Conservation (phyloP, 768 basidiomycete species). For the Scleroderma citrinum region DNA sequence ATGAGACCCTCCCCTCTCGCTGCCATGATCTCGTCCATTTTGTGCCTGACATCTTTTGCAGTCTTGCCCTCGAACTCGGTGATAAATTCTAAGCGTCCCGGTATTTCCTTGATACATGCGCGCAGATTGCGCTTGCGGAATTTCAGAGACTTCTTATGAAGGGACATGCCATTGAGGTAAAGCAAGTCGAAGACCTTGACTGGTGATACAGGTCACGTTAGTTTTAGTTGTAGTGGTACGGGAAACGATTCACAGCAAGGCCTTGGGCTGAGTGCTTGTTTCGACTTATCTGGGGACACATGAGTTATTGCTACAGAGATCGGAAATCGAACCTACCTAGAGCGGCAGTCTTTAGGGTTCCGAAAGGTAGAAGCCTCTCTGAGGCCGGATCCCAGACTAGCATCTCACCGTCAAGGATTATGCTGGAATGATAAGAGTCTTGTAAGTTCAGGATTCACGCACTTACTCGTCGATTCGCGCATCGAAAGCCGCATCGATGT, state of each 20-base stretch:
- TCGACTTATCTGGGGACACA: conserved; percentile 52
- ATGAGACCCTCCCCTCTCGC: conserved; percentile 89
- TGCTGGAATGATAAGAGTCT: conserved; percentile 39
- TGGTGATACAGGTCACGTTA: conserved; percentile 25
- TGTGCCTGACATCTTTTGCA: conserved; percentile 71
- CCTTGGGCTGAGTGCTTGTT: conserved; percentile 65
- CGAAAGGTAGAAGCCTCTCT: conserved; percentile 86
- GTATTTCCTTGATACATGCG: conserved; percentile 58
- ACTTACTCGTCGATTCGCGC: conserved; percentile 74
- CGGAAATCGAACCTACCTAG: conserved; percentile 44
- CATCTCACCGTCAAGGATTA: conserved; percentile 98
- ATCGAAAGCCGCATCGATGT: conserved; percentile 73
- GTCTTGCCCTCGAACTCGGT: conserved; percentile 68
- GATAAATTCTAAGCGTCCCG: conserved; percentile 78
- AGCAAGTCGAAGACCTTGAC: conserved; percentile 97
- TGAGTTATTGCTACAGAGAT: background rate
- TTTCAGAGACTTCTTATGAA: conserved; percentile 63
- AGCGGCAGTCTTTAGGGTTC: conserved; percentile 89
- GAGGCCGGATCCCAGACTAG: conserved; percentile 94
- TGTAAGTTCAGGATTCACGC: background rate
- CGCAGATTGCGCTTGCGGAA: conserved; percentile 78
- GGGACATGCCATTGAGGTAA: conserved; percentile 77
- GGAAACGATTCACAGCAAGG: conserved; percentile 72
- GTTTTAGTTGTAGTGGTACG: background rate
- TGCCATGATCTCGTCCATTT: conserved; percentile 81